phyloP scores from a whole-genome alignment of 352 stramenopile species.

The Phytophthora cryptogea region DNA sequence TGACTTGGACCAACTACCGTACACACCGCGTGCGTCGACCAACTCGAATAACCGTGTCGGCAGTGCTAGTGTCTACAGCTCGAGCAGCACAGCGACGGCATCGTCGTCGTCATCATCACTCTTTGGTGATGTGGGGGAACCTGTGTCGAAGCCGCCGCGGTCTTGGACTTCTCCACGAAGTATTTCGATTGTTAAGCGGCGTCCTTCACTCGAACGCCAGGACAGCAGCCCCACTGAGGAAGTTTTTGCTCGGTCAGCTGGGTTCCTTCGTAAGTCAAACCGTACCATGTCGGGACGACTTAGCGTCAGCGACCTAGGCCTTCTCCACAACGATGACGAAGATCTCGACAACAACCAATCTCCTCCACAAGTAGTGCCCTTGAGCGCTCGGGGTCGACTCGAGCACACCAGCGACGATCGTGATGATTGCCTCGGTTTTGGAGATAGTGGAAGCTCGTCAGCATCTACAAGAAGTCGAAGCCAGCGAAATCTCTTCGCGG shows the following conservation, averaged over 20 bases:
- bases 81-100: conserved; percentile 28
- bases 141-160: conserved; percentile 20
- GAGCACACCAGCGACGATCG: conserved; percentile 8
- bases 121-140: conserved; percentile 32
- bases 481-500: conserved; percentile 64
- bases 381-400: background rate
- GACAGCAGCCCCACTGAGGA: conserved; percentile 64
- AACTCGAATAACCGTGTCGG: conserved; percentile 17
- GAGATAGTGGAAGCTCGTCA: conserved; percentile 6
- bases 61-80: conserved; percentile 33
- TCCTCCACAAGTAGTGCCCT: conserved; percentile 3
- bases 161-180: conserved; percentile 26
- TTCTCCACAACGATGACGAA: conserved; percentile 52
- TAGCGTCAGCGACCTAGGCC: conserved; percentile 78
- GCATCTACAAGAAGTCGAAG: conserved; percentile 39
- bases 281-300: conserved; percentile 62
- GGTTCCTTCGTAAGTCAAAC: conserved; percentile 66
- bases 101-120: conserved; percentile 38
- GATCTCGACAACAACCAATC: conserved; percentile 24
- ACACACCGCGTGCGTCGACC: conserved; percentile 18
- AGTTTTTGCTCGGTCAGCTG: conserved; percentile 64
- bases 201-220: conserved; percentile 50
- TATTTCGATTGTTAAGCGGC: conserved; percentile 21
- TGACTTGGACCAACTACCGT: conserved; percentile 56
- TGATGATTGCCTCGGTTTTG: conserved; percentile 18